Evolutionary conservation across 2,329 filamentous ascomycete genomes (phyloP), one percentile per base, ranked within the genome.

Genomic region (Diaporthe batatas): DNA sequence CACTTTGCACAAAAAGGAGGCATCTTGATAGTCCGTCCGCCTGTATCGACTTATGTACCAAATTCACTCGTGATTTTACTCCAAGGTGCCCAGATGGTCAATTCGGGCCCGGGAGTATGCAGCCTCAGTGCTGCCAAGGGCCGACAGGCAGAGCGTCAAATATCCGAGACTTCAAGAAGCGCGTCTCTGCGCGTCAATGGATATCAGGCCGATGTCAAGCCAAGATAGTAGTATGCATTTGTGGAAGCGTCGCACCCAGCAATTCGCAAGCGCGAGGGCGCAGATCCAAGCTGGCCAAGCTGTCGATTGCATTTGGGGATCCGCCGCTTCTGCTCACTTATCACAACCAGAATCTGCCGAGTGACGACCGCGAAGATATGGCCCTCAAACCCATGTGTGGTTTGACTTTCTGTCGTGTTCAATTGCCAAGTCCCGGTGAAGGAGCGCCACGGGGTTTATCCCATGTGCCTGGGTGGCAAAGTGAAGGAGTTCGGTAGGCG

Each of bases 391-490:
- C 8, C n/a, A 25, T 36, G 0, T 39, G 14, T 6, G 39, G 39
- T 42, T 42, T 42, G 39, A 42, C 21, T 53, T 39, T 39, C 44
- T 67, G 62, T 29, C 29, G 32, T 53, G 29, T n/a, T 51, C 42
- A 49, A 64, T 21, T 51, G 59, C 59, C 59, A 49, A 49, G 59
- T 64, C 25, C 42, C 42, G 42, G 12, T 64, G 59, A 64, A 12
- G 25, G 47, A 25, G 25, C 21, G 3, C n/a, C 8, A 42, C 1
- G 57, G 57, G 34, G 57, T 11, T 21, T 14, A 23, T 23, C 29
- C 25, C 25, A 18, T 49, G 18, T 34, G 29, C 11, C 18, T 51
- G 21, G 21, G 44, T 12, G 44, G 42, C 59, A 51, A 51, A 21
- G 59, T 51, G 7, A 65, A 25, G 21, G 53, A 21, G 14, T 7